phyloP scores from a whole-genome alignment of 257 asterid genomes.

The Nicotiana noctiflora region DNA sequence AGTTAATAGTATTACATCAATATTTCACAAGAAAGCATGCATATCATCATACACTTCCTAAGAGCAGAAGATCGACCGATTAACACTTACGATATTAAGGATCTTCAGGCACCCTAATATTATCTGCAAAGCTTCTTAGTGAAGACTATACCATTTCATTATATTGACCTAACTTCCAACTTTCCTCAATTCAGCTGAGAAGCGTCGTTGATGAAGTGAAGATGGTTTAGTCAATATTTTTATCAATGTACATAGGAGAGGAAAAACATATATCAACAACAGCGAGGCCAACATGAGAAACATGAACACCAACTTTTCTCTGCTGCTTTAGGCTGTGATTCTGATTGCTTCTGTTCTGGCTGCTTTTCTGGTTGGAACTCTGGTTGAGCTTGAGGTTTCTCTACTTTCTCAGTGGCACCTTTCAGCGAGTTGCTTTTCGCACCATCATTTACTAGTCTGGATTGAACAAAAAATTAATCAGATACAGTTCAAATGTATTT shows the following conservation, averaged over 20 bases:
- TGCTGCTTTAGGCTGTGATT: conserved; percentile 11
- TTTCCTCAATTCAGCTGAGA: neutral
- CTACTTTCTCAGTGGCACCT: conserved; percentile 24
- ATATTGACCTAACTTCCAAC: neutral
- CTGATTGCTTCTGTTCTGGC: neutral
- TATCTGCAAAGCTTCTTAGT: neutral
- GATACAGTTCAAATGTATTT: neutral
- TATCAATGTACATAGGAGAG: neutral
- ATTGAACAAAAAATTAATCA: conserved; percentile 7
- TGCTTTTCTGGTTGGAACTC: neutral
- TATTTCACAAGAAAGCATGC: neutral
- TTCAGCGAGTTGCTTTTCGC: conserved; percentile 23
- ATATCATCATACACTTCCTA: neutral
- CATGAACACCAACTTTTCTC: conserved; percentile 11
- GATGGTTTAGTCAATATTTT: neutral
- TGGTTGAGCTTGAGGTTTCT: conserved; percentile 10
- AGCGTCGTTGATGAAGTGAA: neutral
- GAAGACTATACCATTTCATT: neutral
- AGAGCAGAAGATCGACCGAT: neutral
- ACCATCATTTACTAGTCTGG: conserved; percentile 37
- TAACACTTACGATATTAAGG: neutral
- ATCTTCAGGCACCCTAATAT: neutral
- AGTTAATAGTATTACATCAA: neutral
- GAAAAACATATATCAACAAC: conserved; percentile 6
- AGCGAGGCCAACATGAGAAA: conserved; percentile 12